phyloP scores from a whole-genome alignment of 2,329 filamentous ascomycete genomes.

The Penicillium olsonii region DNA sequence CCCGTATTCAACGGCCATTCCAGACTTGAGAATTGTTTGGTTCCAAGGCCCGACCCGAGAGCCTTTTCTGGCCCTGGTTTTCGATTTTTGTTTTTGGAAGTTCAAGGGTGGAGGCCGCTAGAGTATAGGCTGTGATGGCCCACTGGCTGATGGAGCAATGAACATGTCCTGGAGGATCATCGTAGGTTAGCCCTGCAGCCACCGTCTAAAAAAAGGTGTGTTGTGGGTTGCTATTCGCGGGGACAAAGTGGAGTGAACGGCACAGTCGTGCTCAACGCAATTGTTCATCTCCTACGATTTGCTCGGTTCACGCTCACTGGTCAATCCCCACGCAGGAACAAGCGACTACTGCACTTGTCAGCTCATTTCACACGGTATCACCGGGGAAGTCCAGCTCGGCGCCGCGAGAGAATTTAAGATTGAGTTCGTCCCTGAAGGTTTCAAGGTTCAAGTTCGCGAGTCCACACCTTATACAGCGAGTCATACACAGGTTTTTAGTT shows the following conservation, averaged over 20 bases:
- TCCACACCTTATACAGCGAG: too few relatives aligned
- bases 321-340: constrained; percentile 29
- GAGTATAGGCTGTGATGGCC: constrained; percentile 18
- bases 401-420: background rate
- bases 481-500: constrained; percentile 1
- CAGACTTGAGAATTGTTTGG: constrained; percentile 28
- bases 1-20: constrained; percentile 12
- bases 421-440: too few relatives aligned
- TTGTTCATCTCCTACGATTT: constrained; percentile 21
- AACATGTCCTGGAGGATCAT: constrained; percentile 9
- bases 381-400: background rate
- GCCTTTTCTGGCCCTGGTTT: constrained; percentile 7
- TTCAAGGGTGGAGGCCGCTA: constrained; percentile 9
- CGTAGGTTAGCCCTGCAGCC: constrained; percentile 12
- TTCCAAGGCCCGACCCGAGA: constrained; percentile 32
- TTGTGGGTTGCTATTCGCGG: constrained; percentile 15
- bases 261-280: background rate
- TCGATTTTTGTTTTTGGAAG: background rate
- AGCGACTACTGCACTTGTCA: constrained; percentile 33
- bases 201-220: constrained; percentile 11
- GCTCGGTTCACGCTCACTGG: constrained; percentile 14
- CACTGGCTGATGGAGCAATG: constrained; percentile 15
- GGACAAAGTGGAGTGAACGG: constrained; percentile 13
- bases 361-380: constrained; percentile 16
- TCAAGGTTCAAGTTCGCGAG: too few relatives aligned